Conservation (phyloP, 345 rosid species). For the Rhodamnia rubescens region DNA sequence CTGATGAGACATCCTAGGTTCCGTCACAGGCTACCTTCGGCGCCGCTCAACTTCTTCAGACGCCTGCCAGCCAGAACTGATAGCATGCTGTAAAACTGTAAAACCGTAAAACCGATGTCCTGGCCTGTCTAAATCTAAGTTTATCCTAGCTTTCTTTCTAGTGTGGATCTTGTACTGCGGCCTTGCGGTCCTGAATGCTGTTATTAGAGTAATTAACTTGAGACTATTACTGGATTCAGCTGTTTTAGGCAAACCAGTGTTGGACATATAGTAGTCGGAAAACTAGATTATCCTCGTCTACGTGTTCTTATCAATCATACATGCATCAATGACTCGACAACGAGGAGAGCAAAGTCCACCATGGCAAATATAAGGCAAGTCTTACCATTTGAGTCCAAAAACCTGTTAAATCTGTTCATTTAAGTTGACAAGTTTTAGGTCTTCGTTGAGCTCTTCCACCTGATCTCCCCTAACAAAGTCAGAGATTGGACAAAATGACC, state of each 20-base stretch:
- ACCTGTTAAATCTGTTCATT: neutral
- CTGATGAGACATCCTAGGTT: slow-evolving; percentile 90
- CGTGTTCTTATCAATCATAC: neutral
- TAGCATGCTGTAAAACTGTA: slow-evolving; percentile 55
- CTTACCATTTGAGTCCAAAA: neutral
- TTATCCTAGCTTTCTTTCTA: neutral
- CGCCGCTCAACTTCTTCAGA: slow-evolving; percentile 91
- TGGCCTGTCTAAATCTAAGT: neutral
- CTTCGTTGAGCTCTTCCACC: neutral
- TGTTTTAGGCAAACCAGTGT: neutral
- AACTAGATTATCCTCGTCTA: neutral
- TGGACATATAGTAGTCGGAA: neutral
- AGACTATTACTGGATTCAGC: neutral
- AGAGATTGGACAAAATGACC: neutral
- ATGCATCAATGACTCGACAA: neutral
- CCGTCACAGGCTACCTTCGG: slow-evolving; percentile 67
- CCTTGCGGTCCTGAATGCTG: neutral
- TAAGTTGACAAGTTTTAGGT: neutral
- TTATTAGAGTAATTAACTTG: neutral
- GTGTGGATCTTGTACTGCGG: neutral
- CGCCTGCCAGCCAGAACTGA: slow-evolving; percentile 89
- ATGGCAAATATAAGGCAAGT: neutral
- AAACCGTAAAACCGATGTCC: neutral
- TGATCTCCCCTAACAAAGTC: neutral
- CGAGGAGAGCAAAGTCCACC: neutral